Base-by-base conservation (phyloP, 352 stramenopile species). In the Phytophthora megakarya region DNA sequence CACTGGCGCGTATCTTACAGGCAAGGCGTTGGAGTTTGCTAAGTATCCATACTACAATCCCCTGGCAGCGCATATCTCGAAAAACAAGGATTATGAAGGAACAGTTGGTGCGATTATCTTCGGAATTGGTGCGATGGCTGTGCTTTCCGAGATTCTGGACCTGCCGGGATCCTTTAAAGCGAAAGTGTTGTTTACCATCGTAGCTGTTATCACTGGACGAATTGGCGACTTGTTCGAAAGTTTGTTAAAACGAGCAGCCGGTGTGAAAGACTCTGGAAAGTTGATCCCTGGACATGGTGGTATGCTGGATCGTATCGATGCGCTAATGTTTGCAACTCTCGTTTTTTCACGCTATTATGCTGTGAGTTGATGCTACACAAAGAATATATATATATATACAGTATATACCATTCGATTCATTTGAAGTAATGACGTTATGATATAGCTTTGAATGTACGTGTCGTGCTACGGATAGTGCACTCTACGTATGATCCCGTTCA, bases 61-160 rank as follows among this genome's bases (percentile, higher is more conserved):
- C 1, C 80, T 96, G 9, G 95, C 95, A 3, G 84, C 89, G 5
- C 89, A 93, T 57, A 65, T 97, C 8, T 98, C 89, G 37, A 95
- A 94, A 8, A 98, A 98, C 80, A 98, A 98, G 68, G 97, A 97
- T 33, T 89, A 98, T 16, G 96, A 99, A 77, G 96, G 96, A 40
- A 92, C 96, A 5, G 42, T 98, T 16, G 91, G 89, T 18, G 95
- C 93, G 7, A 60, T 86, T 5, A 19, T 89, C 3, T 86, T 83
- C 18, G 90, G 85, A 10, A 58, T 97, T 30, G 89, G 77, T 11
- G 89, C 94, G 5, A 97, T 93, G 78, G 70, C 90, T 18, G 70
- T 96, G 26, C 61, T 71, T 10, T 84, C 70, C 15, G 23, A 73
- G 10, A 12, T 78, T 21, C 89, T 95, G 65, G 61, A 79, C 9